phyloP scores from a whole-genome alignment of 2,329 filamentous ascomycete species.

The Botrytis medusae region DNA sequence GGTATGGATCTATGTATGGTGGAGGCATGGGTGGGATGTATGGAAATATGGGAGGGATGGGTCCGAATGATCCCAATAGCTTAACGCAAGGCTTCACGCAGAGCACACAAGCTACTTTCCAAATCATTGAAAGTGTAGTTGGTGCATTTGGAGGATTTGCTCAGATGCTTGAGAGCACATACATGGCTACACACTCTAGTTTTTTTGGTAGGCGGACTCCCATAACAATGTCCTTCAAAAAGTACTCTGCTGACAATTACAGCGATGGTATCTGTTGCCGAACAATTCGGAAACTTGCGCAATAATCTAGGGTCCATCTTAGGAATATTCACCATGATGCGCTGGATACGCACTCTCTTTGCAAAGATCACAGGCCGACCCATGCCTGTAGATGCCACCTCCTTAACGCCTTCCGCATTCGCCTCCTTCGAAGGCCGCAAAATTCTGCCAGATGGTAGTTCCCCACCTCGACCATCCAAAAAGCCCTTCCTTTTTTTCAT shows the following conservation, averaged over 20 bases:
- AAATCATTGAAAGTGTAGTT: slow-evolving; percentile 96
- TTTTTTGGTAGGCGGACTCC: slow-evolving; percentile 76
- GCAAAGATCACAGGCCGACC: slow-evolving; percentile 92
- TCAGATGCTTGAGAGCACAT: slow-evolving; percentile 99
- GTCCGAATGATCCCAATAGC: slow-evolving; percentile 87
- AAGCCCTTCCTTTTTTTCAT: slow-evolving; percentile 97
- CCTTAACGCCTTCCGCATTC: slow-evolving; percentile 88
- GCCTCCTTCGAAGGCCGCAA: slow-evolving; percentile 79
- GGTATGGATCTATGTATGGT: slow-evolving; percentile 43
- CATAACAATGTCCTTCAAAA: neutral
- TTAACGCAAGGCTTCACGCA: slow-evolving; percentile 94
- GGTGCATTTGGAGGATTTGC: slow-evolving; percentile 96
- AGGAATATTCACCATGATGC: slow-evolving; percentile 92
- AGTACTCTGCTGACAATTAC: slow-evolving; percentile 29
- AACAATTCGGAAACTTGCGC: slow-evolving; percentile 91
- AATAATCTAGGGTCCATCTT: slow-evolving; percentile 91
- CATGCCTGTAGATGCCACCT: slow-evolving; percentile 79
- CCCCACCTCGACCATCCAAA: slow-evolving; percentile 71
- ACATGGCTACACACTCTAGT: slow-evolving; percentile 98
- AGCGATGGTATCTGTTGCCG: slow-evolving; percentile 98
- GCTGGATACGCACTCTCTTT: slow-evolving; percentile 88
- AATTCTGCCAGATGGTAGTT: slow-evolving; percentile 61
- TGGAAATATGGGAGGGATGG: slow-evolving; percentile 50
- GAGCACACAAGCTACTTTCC: slow-evolving; percentile 94
- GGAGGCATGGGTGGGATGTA: slow-evolving; percentile 41